Evolutionary conservation across 2,329 filamentous ascomycete genomes (phyloP), one percentile per base, ranked within the genome.

Genomic region (Stagonosporopsis tanaceti): DNA sequence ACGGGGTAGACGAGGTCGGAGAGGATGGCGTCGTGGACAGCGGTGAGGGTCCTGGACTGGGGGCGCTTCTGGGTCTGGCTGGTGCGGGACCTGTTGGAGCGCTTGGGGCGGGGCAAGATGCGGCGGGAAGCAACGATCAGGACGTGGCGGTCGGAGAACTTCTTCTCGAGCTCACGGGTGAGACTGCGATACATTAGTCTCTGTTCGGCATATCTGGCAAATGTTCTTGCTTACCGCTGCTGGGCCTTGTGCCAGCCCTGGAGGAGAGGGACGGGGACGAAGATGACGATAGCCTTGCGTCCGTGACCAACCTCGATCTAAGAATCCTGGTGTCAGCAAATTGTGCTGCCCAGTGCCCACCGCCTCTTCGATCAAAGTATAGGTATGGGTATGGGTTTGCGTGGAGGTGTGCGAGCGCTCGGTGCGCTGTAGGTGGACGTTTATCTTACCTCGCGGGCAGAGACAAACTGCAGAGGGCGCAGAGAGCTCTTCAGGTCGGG

Each of bases 201-300:
- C 11, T 11, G 32, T 27, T n/a, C 15, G 12, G 6, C 5, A 8
- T 7, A 11, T n/a, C 30, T 40, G 5, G 8, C 4, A 2, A 7
- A 4, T 27, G 11, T 17, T 50, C 57, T 27, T 66, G 82, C 89
- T 84, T 93, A 98, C 94, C 95, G 93, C 87, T 98, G 95, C 89
- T 99, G 95, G 81, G 97, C 92, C 80, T 95, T 93, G 91, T 98
- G 95, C 92, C 97, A 99, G 82, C 92, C 92, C 82, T 89, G 86
- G 82, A 99, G 92, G 83, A 96, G 92, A 84, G 95, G 95, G 82
- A 99, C 95, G 81, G 95, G 95, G 88, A 99, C 95, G 91, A 99
- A 99, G 91, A 99, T 96, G 88, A 97, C 94, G 87, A 99, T 95
- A 80, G 95, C 95, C 91, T 98, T 99, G 89, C 97, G 97, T 89